These are phyloP conservation scores for Geotrichum phurueaensis DNA, from an alignment of 1,139 yeast species.

Conservation along the genomic window DNA sequence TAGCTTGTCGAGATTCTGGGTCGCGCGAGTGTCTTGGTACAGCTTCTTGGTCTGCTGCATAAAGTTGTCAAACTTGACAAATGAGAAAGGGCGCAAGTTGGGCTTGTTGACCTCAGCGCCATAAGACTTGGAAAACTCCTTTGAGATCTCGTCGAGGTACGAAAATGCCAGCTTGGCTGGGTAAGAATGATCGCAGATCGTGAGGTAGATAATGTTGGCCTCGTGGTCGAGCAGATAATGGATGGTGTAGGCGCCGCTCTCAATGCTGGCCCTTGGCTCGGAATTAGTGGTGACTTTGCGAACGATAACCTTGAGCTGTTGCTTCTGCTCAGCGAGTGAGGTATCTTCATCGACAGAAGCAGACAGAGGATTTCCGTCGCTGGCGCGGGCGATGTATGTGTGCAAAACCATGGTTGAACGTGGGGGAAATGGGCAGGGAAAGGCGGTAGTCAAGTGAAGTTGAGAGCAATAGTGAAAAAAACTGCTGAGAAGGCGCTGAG, in stretches of 20 bases:
- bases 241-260: conserved; percentile 66
- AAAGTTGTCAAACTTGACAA: conserved; percentile 76
- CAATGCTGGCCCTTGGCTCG: conserved; percentile 81
- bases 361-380: conserved; percentile 66
- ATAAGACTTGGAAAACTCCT: conserved; percentile 75
- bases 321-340: conserved; percentile 65
- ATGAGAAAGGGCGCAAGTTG: conserved; percentile 79
- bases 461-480: background rate
- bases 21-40: conserved; percentile 88
- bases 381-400: conserved; percentile 28
- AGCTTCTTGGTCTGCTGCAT: conserved; percentile 81
- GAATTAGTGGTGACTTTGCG: conserved; percentile 73
- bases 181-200: conserved; percentile 69
- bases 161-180: conserved; percentile 88
- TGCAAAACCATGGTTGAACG: conserved; percentile 26
- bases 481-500: background rate
- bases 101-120: conserved; percentile 51
- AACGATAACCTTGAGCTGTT: conserved; percentile 73
- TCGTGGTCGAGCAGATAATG: conserved; percentile 64
- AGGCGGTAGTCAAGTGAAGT: background rate
- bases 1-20: conserved; percentile 75
- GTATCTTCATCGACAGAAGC: conserved; percentile 86
- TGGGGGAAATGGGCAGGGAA: background rate
- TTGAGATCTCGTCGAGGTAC: conserved; percentile 72
- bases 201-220: conserved; percentile 55